Conservation (phyloP, 805 yeast genomes). For the Ascoidea asiatica region DNA sequence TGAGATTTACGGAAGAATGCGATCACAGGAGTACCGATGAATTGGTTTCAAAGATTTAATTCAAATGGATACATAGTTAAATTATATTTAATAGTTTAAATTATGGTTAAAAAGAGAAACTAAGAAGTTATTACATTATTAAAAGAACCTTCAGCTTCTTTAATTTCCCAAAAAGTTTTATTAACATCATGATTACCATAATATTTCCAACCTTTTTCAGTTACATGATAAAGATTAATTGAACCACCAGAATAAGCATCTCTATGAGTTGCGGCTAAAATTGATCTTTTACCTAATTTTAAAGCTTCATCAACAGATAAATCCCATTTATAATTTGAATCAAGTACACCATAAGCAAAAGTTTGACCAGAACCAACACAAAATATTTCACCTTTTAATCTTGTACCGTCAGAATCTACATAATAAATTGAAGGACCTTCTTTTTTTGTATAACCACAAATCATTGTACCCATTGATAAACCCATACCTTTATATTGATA, state of each 20-base stretch:
- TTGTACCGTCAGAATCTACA: constrained; percentile 94
- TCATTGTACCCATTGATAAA: constrained; percentile 98
- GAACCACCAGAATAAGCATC: constrained; percentile 98
- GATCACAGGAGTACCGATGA: too few species aligned
- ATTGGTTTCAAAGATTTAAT: too few species aligned
- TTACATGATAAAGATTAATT: constrained; percentile 82
- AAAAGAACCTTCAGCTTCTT: constrained; percentile 79
- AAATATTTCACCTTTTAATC: constrained; percentile 87
- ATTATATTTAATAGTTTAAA: too few species aligned
- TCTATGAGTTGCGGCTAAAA: constrained; percentile 95
- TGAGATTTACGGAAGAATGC: too few species aligned
- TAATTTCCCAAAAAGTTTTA: constrained; percentile 80
- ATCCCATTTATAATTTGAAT: constrained; percentile 87
- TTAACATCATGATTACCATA: constrained; percentile 95
- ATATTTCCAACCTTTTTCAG: constrained; percentile 88
- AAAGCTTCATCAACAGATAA: constrained; percentile 86
- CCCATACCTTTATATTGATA: constrained; percentile 96
- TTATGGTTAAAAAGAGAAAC: too few species aligned
- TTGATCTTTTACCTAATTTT: constrained; percentile 87
- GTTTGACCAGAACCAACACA: constrained; percentile 99
- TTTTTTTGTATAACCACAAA: constrained; percentile 90
- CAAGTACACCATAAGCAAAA: constrained; percentile 96
- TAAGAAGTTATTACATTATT: constrained; percentile 61
- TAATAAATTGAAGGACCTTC: constrained; percentile 94
- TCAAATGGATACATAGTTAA: too few species aligned